Percentiles rank a stretch among this genome's conserved stretches.
Evolutionary conservation across 768 basidiomycete species (phyloP).

Genomic region (Stropharia rugosoannulata): DNA sequence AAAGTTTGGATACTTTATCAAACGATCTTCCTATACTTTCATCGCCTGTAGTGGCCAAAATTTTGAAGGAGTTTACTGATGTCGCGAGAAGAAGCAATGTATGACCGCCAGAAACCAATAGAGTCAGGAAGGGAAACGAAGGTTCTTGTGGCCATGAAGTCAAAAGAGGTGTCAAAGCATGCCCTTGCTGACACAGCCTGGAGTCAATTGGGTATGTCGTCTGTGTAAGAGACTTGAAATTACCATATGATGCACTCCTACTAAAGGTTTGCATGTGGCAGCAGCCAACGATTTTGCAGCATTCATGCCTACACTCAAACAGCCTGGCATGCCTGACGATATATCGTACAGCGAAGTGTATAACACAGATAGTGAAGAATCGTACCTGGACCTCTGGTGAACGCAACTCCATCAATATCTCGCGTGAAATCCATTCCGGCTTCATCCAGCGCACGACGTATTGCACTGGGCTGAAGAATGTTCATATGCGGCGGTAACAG

Average conservation of each 20-base stretch:
- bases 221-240: constrained; percentile 12
- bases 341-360: constrained; percentile 2
- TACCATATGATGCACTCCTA: constrained; percentile 97
- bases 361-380: neutral
- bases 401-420: constrained; percentile 86
- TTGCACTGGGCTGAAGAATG: constrained; percentile 62
- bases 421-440: constrained; percentile 52
- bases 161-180: constrained; percentile 79
- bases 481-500: neutral
- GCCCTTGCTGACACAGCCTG: constrained; percentile 66
- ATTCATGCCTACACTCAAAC: constrained; percentile 75
- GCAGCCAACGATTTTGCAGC: constrained; percentile 88
- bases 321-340: constrained; percentile 71
- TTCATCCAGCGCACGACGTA: constrained; percentile 63
- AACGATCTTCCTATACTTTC: constrained; percentile 77
- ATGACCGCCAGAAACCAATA: constrained; percentile 94
- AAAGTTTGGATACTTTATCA: constrained; percentile 77
- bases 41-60: constrained; percentile 75
- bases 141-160: constrained; percentile 52
- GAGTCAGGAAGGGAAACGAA: constrained; percentile 81
- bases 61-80: constrained; percentile 55
- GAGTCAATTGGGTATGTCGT: neutral
- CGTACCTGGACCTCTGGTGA: constrained; percentile 83
- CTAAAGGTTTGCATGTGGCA: constrained; percentile 70
- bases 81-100: constrained; percentile 80